Percentiles rank a stretch among this genome's conserved stretches.
These are phyloP conservation scores for Passiflora organensis DNA, from an alignment of 345 rosid species.

Conservation along the genomic window DNA sequence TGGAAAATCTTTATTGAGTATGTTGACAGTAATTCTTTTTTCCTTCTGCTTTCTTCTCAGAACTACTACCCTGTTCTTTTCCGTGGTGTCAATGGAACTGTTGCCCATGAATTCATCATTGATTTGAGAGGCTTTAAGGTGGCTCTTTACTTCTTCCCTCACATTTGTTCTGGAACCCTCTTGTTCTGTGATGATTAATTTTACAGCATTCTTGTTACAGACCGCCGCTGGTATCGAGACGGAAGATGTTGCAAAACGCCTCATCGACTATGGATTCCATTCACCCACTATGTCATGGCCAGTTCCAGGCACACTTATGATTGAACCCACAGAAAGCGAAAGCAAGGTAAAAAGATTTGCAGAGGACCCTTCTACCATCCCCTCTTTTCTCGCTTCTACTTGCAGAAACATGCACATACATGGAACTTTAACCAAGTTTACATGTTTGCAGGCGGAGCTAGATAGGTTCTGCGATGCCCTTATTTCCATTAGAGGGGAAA, in stretches of 20 bases:
- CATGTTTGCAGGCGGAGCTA: slow-evolving; percentile 74
- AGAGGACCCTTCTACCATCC: slow-evolving; percentile 1
- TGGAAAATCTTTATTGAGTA: not conserved
- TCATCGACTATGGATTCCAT: slow-evolving; percentile 95
- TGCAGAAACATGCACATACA: not conserved
- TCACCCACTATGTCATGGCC: slow-evolving; percentile 99
- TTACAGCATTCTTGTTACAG: slow-evolving; percentile 32
- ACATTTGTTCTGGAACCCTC: not conserved
- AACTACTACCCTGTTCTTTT: slow-evolving; percentile 77
- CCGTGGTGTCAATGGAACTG: slow-evolving; percentile 93
- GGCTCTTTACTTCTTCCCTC: slow-evolving; percentile 3
- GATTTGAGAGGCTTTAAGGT: slow-evolving; percentile 96
- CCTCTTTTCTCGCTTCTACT: slow-evolving; percentile 4
- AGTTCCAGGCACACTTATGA: slow-evolving; percentile 97
- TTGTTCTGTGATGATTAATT: slow-evolving; percentile 13
- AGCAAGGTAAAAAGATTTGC: slow-evolving; percentile 63
- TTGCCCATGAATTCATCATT: slow-evolving; percentile 91
- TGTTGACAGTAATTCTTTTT: not conserved
- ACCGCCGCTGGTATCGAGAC: slow-evolving; percentile 85
- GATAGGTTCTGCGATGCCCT: slow-evolving; percentile 98
- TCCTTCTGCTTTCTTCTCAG: slow-evolving; percentile 41
- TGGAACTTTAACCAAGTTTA: slow-evolving; percentile 8
- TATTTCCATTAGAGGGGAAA: slow-evolving; percentile 93
- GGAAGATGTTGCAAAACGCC: slow-evolving; percentile 98
- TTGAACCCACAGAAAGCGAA: slow-evolving; percentile 99